Conservation (phyloP, 768 basidiomycete genomes). For the Heimioporus sp. region DNA sequence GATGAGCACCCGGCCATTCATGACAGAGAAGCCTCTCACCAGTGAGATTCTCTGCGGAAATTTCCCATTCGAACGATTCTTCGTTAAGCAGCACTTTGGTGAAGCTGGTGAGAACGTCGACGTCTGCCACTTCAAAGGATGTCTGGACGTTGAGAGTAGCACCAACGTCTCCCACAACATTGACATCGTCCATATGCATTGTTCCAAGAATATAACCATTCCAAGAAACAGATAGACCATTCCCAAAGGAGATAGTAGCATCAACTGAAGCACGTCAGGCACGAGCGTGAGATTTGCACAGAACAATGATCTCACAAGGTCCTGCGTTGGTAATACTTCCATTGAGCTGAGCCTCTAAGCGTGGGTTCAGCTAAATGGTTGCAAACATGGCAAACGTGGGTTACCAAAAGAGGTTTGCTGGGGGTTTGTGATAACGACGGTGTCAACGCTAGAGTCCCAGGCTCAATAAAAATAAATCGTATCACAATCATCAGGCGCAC, state of each 20-base stretch:
- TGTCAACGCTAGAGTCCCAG: conserved; percentile 44
- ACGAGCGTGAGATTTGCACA: background rate
- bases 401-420: conserved; percentile 56
- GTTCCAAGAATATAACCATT: conserved; percentile 52
- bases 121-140: conserved; percentile 56
- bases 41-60: conserved; percentile 60
- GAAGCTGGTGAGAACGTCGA: conserved; percentile 57
- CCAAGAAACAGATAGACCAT: conserved; percentile 64
- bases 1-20: conserved; percentile 2
- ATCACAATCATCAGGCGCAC: conserved; percentile 28
- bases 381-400: background rate
- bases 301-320: conserved; percentile 50
- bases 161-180: conserved; percentile 62
- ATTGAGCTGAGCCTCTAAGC: conserved; percentile 46
- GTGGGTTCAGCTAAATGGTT: conserved; percentile 2
- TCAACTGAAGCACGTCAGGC: conserved; percentile 45
- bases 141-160: conserved; percentile 53
- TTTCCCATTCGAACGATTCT: conserved; percentile 68
- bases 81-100: conserved; percentile 64
- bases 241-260: conserved; percentile 62
- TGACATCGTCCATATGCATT: conserved; percentile 58
- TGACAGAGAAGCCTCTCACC: conserved; percentile 33
- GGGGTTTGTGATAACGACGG: conserved; percentile 60
- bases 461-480: background rate
- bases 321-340: conserved; percentile 70